Conservation (phyloP, 164 flowering plant genomes). For the Tetrastigma voinierianum region DNA sequence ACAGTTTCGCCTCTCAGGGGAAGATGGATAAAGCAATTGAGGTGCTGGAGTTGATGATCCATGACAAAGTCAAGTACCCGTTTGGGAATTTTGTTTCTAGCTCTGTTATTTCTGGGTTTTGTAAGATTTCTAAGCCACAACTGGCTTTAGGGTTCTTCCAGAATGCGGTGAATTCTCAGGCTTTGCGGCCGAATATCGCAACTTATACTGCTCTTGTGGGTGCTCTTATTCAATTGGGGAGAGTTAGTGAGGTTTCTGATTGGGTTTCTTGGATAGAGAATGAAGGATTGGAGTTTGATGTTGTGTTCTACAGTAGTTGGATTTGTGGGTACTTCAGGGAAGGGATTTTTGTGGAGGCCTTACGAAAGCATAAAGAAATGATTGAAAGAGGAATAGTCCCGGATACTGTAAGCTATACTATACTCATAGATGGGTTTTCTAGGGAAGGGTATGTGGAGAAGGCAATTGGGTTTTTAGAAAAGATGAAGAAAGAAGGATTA, state of each 20-base stretch:
- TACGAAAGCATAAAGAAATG: constrained; percentile 50
- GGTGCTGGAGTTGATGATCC: constrained; percentile 57
- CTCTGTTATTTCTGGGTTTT: constrained; percentile 62
- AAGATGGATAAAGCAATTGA: constrained; percentile 56
- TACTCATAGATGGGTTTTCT: constrained; percentile 71
- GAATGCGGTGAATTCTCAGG: constrained; percentile 37
- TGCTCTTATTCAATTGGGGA: constrained; percentile 57
- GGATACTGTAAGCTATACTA: constrained; percentile 58
- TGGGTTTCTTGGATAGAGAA: constrained; percentile 55
- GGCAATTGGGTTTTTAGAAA: constrained; percentile 60
- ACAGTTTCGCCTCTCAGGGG: constrained; percentile 41
- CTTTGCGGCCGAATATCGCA: constrained; percentile 48
- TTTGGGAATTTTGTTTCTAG: constrained; percentile 62
- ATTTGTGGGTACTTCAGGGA: constrained; percentile 53
- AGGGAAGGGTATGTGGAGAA: constrained; percentile 69
- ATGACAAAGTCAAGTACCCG: constrained; percentile 41
- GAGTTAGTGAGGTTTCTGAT: constrained; percentile 44
- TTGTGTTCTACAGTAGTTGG: constrained; percentile 72
- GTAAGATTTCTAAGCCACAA: constrained; percentile 60
- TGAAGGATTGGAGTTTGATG: constrained; percentile 57
- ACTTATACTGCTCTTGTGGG: constrained; percentile 57
- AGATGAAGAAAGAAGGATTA: constrained; percentile 53
- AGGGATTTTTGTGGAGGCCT: constrained; percentile 46
- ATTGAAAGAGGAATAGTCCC: constrained; percentile 43
- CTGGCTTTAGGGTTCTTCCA: constrained; percentile 59